A percentile compares a stretch with the other conserved stretches of the same genome.
Evolutionary conservation across 371 early-diverging fungal genomes (phyloP).

Genomic region (Chytridium lagenaria): DNA sequence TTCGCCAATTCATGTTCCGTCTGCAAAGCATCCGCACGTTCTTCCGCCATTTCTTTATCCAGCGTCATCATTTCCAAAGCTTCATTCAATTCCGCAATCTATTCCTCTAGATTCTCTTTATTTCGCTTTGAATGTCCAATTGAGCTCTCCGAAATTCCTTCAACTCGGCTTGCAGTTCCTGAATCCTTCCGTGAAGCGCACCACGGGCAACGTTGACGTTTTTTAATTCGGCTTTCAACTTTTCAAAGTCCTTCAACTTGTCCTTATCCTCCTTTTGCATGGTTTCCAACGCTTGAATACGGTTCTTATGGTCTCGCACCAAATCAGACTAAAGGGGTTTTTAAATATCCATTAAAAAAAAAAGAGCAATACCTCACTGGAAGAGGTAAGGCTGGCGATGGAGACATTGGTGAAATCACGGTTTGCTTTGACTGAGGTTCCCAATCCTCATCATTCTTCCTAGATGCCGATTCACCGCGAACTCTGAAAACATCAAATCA

Average conservation of each 20-base stretch:
- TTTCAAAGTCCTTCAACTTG: conserved; percentile 73
- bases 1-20: conserved; percentile 74
- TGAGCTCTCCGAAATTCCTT: conserved; percentile 66
- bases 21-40: conserved; percentile 76
- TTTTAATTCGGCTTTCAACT: conserved; percentile 76
- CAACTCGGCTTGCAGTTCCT: conserved; percentile 74
- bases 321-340: too few species aligned
- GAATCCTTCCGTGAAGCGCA: conserved; percentile 68
- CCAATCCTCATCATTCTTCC: neutral
- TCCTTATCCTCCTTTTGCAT: conserved; percentile 86
- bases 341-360: too few species aligned
- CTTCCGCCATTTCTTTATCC: conserved; percentile 93
- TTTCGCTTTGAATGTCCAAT: conserved; percentile 63
- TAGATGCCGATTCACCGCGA: neutral
- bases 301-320: conserved; percentile 83
- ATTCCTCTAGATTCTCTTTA: conserved; percentile 69
- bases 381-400: too few species aligned
- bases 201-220: conserved; percentile 69
- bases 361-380: too few species aligned
- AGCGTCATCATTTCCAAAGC: conserved; percentile 83
- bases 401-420: too few species aligned
- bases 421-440: too few species aligned
- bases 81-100: conserved; percentile 75
- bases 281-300: conserved; percentile 77
- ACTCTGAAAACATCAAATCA: neutral